Conservation (phyloP, 768 basidiomycete species). For the Boletus rubroflammeus region DNA sequence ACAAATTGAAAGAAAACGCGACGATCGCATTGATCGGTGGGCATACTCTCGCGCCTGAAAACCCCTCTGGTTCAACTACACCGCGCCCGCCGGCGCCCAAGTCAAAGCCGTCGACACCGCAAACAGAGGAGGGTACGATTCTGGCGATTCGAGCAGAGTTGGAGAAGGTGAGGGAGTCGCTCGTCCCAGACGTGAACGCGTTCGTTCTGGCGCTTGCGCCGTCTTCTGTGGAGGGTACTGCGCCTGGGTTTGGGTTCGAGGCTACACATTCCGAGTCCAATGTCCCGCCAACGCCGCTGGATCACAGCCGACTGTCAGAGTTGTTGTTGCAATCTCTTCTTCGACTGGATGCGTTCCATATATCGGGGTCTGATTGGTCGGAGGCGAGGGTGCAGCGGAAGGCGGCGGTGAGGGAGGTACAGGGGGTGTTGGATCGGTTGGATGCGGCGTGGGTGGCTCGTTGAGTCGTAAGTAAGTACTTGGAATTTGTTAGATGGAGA, state of each 20-base stretch:
- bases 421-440: constrained; percentile 73
- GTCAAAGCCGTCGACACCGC: constrained; percentile 8
- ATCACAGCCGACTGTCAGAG: constrained; percentile 68
- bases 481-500: background rate
- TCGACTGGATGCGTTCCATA: constrained; percentile 73
- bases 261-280: background rate
- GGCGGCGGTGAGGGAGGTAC: constrained; percentile 81
- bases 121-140: constrained; percentile 40
- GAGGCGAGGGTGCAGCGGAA: constrained; percentile 79
- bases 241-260: background rate
- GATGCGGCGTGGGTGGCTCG: constrained; percentile 62
- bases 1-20: constrained; percentile 65
- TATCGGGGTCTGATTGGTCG: constrained; percentile 69
- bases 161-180: constrained; percentile 46
- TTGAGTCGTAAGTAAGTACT: constrained; percentile 1
- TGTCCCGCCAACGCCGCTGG: constrained; percentile 18
- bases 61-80: background rate
- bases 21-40: constrained; percentile 68
- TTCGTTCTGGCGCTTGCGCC: constrained; percentile 42
- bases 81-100: background rate
- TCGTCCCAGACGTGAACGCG: constrained; percentile 53
- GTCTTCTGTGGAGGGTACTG: background rate
- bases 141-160: constrained; percentile 38
- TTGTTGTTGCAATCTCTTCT: constrained; percentile 84
- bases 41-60: constrained; percentile 22